Evolutionary conservation across 306 rosid genomes (phyloP).

Genomic region (Senna tora): DNA sequence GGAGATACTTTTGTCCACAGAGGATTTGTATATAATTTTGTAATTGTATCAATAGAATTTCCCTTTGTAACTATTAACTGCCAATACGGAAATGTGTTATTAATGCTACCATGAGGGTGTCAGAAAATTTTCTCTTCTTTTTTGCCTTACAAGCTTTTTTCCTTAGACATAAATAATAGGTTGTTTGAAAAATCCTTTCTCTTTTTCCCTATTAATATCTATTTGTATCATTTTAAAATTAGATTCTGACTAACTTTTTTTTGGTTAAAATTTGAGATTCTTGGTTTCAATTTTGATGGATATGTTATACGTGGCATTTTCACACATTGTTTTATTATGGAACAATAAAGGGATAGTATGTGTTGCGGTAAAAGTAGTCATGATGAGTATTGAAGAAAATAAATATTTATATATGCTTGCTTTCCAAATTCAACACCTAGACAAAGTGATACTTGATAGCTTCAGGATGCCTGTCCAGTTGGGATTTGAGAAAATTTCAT

Average conservation of each 20-base stretch:
- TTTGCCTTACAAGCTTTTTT: not conserved
- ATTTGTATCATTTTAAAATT: conserved; percentile 1
- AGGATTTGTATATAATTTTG: not conserved
- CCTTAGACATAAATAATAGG: not conserved
- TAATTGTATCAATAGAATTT: conserved; percentile 12
- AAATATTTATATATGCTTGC: not conserved
- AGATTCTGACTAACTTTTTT: not conserved
- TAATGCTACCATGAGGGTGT: not conserved
- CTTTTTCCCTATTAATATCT: not conserved
- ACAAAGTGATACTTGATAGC: not conserved
- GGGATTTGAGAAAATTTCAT: not conserved
- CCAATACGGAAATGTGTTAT: not conserved
- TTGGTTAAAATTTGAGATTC: not conserved
- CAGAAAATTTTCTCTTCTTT: not conserved
- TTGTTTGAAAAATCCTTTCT: not conserved
- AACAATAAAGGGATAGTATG: not conserved
- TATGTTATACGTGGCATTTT: conserved; percentile 3
- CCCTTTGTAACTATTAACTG: not conserved
- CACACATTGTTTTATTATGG: not conserved
- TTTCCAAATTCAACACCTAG: not conserved
- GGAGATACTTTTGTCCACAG: conserved; percentile 8
- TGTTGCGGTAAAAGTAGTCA: not conserved
- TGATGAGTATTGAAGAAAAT: not conserved
- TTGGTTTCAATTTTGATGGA: conserved; percentile 15
- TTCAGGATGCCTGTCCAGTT: not conserved